Percentiles rank a stretch among this genome's conserved stretches.
phyloP scores from a whole-genome alignment of 2,329 filamentous ascomycete species.

The Neurospora crassa region DNA sequence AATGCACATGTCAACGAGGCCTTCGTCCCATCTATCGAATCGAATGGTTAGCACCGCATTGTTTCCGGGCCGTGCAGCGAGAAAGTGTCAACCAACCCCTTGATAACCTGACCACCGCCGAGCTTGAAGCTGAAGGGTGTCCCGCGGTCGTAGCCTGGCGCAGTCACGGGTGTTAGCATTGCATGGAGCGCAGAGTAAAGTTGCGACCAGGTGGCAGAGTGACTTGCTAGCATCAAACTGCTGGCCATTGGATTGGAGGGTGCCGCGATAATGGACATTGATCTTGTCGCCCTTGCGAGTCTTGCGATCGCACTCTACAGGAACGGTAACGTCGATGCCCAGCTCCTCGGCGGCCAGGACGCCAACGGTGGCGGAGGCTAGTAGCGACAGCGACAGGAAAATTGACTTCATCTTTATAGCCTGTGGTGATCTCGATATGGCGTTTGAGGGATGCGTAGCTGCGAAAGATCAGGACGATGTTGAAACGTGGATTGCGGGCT shows the following conservation, averaged over 20 bases:
- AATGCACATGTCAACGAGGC: constrained; percentile 86
- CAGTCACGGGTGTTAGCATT: constrained; percentile 32
- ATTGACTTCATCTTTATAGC: constrained; percentile 38
- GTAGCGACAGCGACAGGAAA: constrained; percentile 36
- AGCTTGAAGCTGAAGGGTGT: constrained; percentile 70
- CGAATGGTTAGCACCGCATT: constrained; percentile 13
- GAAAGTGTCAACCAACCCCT: constrained; percentile 50
- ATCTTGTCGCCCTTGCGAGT: constrained; percentile 68
- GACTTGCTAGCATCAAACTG: constrained; percentile 70
- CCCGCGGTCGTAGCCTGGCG: constrained; percentile 60
- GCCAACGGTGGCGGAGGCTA: constrained; percentile 41
- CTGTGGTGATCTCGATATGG: not conserved
- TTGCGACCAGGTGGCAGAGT: not conserved
- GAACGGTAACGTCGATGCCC: constrained; percentile 65
- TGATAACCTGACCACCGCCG: constrained; percentile 76
- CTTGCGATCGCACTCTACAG: constrained; percentile 72
- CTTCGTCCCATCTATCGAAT: constrained; percentile 68
- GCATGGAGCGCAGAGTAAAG: not conserved
- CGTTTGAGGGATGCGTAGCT: constrained; percentile 5
- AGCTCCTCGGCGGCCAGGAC: constrained; percentile 52
- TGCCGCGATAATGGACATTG: constrained; percentile 82
- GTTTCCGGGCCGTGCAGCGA: not conserved
- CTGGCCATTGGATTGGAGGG: constrained; percentile 59
- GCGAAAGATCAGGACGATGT: not conserved
- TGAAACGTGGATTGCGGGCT: not conserved